A percentile compares a stretch with the other conserved stretches of the same genome.
Evolutionary conservation across 2,329 filamentous ascomycete genomes (phyloP).

Genomic region (Phialemonium atrogriseum): DNA sequence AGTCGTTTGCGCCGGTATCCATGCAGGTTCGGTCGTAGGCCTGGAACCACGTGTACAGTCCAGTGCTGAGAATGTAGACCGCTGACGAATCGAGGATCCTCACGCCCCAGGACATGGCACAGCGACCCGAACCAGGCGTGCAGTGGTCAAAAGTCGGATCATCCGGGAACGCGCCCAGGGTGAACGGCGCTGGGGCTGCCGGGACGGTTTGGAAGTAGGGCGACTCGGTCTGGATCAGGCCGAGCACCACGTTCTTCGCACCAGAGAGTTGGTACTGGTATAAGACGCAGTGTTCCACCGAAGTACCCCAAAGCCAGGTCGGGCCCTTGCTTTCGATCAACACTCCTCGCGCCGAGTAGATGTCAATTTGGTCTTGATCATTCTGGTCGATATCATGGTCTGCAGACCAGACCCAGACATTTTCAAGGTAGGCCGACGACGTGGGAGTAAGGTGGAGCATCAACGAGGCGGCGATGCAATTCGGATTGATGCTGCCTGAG

Average conservation of each 20-base stretch:
- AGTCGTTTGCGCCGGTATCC: too few species aligned
- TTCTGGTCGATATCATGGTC: slow-evolving; percentile 1
- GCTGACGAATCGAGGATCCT: too few species aligned
- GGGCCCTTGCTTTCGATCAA: slow-evolving; percentile 15
- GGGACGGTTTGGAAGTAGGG: slow-evolving; percentile 16
- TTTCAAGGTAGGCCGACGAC: neutral
- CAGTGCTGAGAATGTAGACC: too few species aligned
- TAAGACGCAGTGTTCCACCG: slow-evolving; percentile 36
- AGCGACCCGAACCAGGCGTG: too few species aligned
- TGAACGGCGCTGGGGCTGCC: slow-evolving; percentile 10
- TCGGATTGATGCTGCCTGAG: too few species aligned
- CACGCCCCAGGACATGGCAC: too few species aligned
- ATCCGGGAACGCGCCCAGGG: slow-evolving; percentile 3
- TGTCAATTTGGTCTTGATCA: slow-evolving; percentile 17
- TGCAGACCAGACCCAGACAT: neutral
- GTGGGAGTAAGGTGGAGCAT: neutral
- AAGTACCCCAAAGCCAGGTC: slow-evolving; percentile 27
- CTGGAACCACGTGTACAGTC: too few species aligned
- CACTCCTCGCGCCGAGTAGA: slow-evolving; percentile 20
- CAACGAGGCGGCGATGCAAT: neutral
- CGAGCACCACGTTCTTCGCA: slow-evolving; percentile 37
- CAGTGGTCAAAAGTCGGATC: too few species aligned
- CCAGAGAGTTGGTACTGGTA: slow-evolving; percentile 38
- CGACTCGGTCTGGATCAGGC: slow-evolving; percentile 29
- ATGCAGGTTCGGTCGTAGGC: too few species aligned